Base-by-base conservation (phyloP, 1,284 basidiomycete genomes). In the Heterobasidion annosum region DNA sequence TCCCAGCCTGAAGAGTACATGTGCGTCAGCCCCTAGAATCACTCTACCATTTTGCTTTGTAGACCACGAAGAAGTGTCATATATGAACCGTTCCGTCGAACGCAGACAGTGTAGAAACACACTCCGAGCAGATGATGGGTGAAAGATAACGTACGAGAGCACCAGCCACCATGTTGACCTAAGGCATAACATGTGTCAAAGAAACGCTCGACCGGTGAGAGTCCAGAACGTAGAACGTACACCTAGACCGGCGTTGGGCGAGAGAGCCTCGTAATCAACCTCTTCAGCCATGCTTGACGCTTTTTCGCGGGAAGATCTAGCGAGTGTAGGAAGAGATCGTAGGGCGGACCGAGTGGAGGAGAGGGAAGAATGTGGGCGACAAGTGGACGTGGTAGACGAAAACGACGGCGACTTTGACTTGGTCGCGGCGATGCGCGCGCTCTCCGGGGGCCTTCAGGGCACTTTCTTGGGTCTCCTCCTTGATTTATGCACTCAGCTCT, bases 161-260 rank as follows among this genome's bases (percentile, higher is more conserved):
- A 55, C 97, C 97, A 32, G 97, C 97, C 65, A 93, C 74, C 97
- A 99, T 99, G 73, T 95, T 97, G 61, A 97, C 90, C 87, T 89
- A 52, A 58, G 54, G 48, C 48, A 48, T n/a, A 43, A 43, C 19
- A 57, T 51, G 48, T 12, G 44, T 48, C 35, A 32, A 42, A 48
- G 47, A 43, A 40, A 15, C 32, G 37, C 37, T 40, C 37, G 37
- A 40, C 37, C 37, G 37, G 7, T 8, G 35, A 37, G 34, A 45
- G 55, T 56, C 48, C 46, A 54, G 47, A 54, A 51, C 37, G 48
- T 53, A 52, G 37, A n/a, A 51, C 42, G 48, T 53, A 53, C 87
- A 51, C 77, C 76, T 57, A 87, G 76, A 55, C 87, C 83, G 48
- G 88, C 85, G 73, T 87, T 89, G n/a, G 80, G 76, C 56, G 85